Percentiles rank a stretch among this genome's conserved stretches.
Evolutionary conservation across 1,284 basidiomycete genomes (phyloP).

Genomic region (Ustilago cynodontis): DNA sequence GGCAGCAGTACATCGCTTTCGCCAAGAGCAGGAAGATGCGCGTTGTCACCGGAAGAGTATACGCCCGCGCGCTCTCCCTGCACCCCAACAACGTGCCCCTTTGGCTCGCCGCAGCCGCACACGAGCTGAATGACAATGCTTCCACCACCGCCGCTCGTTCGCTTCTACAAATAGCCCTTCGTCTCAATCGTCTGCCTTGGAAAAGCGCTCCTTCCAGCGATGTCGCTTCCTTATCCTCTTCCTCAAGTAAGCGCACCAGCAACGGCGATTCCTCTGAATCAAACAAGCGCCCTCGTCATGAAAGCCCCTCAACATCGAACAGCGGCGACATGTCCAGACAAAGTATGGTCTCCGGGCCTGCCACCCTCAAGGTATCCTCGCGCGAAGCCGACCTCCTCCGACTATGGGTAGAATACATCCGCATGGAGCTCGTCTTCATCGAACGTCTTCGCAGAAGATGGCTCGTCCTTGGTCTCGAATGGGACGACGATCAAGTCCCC

Average conservation of each 20-base stretch:
- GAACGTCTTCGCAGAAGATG: constrained; percentile 85
- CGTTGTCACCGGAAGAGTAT: constrained; percentile 78
- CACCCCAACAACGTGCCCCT: constrained; percentile 84
- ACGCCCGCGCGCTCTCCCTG: constrained; percentile 81
- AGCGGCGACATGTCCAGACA: not conserved
- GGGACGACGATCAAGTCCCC: constrained; percentile 25
- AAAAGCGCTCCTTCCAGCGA: constrained; percentile 1
- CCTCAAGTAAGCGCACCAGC: constrained; percentile 20
- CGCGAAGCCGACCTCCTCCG: constrained; percentile 58
- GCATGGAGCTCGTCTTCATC: constrained; percentile 89
- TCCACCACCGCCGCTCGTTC: constrained; percentile 82
- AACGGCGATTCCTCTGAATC: constrained; percentile 12
- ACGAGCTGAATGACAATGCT: constrained; percentile 83
- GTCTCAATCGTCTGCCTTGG: constrained; percentile 70
- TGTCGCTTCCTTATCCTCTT: not conserved
- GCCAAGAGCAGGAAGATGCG: constrained; percentile 84
- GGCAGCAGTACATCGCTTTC: constrained; percentile 88
- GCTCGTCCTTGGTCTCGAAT: constrained; percentile 79
- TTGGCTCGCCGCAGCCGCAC: constrained; percentile 86
- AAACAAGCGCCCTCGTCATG: constrained; percentile 19
- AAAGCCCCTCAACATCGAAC: not conserved
- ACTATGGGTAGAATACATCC: constrained; percentile 75
- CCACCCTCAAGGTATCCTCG: constrained; percentile 38
- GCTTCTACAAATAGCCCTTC: constrained; percentile 85
- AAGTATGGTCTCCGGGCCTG: constrained; percentile 27